Base-by-base conservation (phyloP, 163 green algal species). In the Chloroidium sp. region DNA sequence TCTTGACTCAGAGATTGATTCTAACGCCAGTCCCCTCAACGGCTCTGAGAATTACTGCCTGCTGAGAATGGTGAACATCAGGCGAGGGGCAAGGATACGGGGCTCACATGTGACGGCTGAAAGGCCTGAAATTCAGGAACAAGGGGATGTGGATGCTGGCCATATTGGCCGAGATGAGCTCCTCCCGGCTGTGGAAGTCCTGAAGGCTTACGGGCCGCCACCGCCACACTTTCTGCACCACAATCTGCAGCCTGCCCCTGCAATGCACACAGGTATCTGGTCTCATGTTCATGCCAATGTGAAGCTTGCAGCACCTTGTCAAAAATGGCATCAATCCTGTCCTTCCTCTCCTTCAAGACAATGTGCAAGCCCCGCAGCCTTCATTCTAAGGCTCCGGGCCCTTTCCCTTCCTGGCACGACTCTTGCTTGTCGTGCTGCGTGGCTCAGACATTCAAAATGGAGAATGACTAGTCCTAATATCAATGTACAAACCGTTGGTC, bases 191-290 rank as follows among this genome's bases (percentile, higher is more conserved):
- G 0, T 62, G 59, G 76, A 90, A 92, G 69, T 89, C 76, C 10
- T 82, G 74, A 1, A 94, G 59, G 64, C 85, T 86, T 1, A 69
- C 57, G n/a, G 89, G 80, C 59, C 62, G 59, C 59, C 92, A 81
- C 8, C 62, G 81, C 8, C 82, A 88, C 76, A 91, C 74, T 14
- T 86, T 78, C 0, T 91, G 94, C 2, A 93, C 84, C 59, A 95
- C 86, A 69, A 95, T 77, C 59, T 83, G 82, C 74, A 94, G 78
- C 14, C 86, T 85, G 10, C 80, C 85, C n/a, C 67, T 79, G 76
- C 82, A 88, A 77, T 59, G 4, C 69, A 36, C 36, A 36, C 36
- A 36, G 36, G 36, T 36, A 36, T 36, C 36, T 36, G 36, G 36
- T 36, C 36, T 36, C 36, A 36, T 36, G 36, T 36, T 36, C 36